A percentile compares a stretch with the other conserved stretches of the same genome.
phyloP scores from a whole-genome alignment of 2,329 filamentous ascomycete genomes.

The Fusarium sp. region DNA sequence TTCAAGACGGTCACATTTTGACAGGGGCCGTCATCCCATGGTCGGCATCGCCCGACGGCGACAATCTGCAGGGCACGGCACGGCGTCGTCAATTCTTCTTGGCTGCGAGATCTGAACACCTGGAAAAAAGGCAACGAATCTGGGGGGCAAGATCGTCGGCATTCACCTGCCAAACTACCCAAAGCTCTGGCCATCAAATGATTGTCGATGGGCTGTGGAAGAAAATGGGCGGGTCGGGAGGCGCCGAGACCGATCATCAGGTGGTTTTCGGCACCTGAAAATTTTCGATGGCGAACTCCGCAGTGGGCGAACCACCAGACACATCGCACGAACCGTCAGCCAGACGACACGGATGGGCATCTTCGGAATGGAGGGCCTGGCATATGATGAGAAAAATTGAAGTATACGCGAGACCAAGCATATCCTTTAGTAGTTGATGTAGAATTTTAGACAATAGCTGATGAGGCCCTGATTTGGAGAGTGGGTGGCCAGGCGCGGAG shows the following conservation, averaged over 20 bases:
- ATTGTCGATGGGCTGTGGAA: neutral
- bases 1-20: too few species aligned
- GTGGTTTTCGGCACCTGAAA: conserved; percentile 21
- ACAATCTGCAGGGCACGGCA: too few species aligned
- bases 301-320: neutral
- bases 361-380: neutral
- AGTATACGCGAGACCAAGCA: too few species aligned
- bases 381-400: neutral
- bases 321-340: neutral
- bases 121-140: too few species aligned
- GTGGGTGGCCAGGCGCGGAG: too few species aligned
- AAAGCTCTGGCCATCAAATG: neutral
- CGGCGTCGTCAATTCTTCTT: too few species aligned
- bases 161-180: neutral
- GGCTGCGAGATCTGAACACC: too few species aligned
- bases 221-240: conserved; percentile 14
- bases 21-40: too few species aligned
- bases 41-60: too few species aligned
- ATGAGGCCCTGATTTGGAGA: too few species aligned
- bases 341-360: neutral
- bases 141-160: neutral
- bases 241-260: conserved; percentile 29
- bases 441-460: too few species aligned
- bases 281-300: conserved; percentile 22
- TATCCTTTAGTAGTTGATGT: too few species aligned